Evolutionary conservation across 441 rosid genomes (phyloP), one percentile per base, ranked within the genome.

Genomic region (Lepidium campestre): DNA sequence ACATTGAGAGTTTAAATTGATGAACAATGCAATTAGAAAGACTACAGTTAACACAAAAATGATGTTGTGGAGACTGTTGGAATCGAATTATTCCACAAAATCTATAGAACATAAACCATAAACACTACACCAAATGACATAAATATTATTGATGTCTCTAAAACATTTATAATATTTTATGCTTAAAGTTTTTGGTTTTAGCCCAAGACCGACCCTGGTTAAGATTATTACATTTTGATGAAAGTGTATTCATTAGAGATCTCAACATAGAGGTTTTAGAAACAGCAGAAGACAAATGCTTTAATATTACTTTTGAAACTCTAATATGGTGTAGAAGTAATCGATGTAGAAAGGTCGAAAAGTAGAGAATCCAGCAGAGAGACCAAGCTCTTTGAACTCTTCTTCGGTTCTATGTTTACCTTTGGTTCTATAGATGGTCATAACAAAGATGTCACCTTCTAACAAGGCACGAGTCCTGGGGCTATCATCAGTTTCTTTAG

Each of bases 371-470:
- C 96, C 96, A 4, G 77, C 82, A 8, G 86, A 68, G 23, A 72
- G 77, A 25, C 92, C 96, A 1, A 90, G 80, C 72, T 84, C 77
- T 72, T 61, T 78, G 70, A 81, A 88, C 62, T 90, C 91, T 62
- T 82, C 76, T 72, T 84, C 87, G 0, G 93, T 88, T 74, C 96
- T 82, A 29, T 83, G 89, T 81, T 88, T 90, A 19, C 98, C 93
- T 72, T 85, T 83, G 55, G 89, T 74, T 71, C 93, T 82, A 58
- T 92, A 92, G 6, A 89, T 76, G 17, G 98, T 86, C 96, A 92
- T 92, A 12, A 85, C 84, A 36, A 87, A 89, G 27, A 92, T 85
- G 76, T 92, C 98, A 0, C 86, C 88, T 81, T 80, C 86, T 4
- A 92, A 79, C 29, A 92, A 84, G 13, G 98, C 89, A 2, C 91